Evolutionary conservation across 73 alveolate genomes (phyloP).

Genomic region (Paramecium bursaria): DNA sequence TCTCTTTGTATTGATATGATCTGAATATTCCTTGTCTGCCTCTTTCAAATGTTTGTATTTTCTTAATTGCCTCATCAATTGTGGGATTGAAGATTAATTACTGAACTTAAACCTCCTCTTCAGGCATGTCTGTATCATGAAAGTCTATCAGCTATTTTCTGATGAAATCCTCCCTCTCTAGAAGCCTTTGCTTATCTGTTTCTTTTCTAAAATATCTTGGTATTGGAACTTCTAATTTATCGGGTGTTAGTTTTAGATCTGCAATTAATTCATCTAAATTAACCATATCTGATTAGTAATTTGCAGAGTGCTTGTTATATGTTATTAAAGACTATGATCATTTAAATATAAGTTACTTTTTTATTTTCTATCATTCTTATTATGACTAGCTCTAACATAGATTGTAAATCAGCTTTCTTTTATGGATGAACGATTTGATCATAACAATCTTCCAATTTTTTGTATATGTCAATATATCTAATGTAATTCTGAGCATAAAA

Average conservation of each 20-base stretch:
- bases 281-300: slow-evolving; percentile 69
- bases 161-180: slow-evolving; percentile 77
- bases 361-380: slow-evolving; percentile 90
- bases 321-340: slow-evolving; percentile 71
- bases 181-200: slow-evolving; percentile 80
- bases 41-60: slow-evolving; percentile 89
- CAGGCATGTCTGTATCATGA: slow-evolving; percentile 80
- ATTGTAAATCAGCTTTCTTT: slow-evolving; percentile 94
- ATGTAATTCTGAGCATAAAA: slow-evolving; percentile 96
- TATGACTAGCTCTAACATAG: slow-evolving; percentile 89
- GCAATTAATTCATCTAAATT: slow-evolving; percentile 93
- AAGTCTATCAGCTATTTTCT: slow-evolving; percentile 72
- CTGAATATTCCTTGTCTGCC: slow-evolving; percentile 88
- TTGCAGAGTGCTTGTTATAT: slow-evolving; percentile 28
- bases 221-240: slow-evolving; percentile 91
- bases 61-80: slow-evolving; percentile 77
- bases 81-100: slow-evolving; percentile 75
- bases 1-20: slow-evolving; percentile 62
- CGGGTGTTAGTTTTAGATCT: slow-evolving; percentile 94
- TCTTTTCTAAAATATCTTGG: slow-evolving; percentile 95
- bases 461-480: slow-evolving; percentile 94
- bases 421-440: slow-evolving; percentile 99
- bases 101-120: slow-evolving; percentile 79
- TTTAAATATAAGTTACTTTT: slow-evolving; percentile 83
- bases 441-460: slow-evolving; percentile 97